Conservation (phyloP, 345 rosid species). For the Corchorus capsularis region DNA sequence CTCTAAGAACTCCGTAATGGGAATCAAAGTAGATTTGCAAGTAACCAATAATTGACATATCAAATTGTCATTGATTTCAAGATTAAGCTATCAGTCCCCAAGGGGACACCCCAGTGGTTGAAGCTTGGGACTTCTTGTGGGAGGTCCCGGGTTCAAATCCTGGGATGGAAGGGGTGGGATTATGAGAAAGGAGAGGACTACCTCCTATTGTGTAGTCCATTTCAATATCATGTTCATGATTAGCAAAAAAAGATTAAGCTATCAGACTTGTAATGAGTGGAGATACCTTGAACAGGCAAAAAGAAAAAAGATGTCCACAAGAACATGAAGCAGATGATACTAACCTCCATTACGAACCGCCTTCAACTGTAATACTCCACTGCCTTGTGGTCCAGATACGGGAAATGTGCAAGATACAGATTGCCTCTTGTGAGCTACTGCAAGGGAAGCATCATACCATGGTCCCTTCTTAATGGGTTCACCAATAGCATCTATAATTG, state of each 20-base stretch:
- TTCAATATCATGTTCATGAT: no score
- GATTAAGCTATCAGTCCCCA: background rate
- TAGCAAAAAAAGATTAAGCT: background rate
- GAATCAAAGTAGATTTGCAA: background rate
- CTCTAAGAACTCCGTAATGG: background rate
- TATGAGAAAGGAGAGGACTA: no score
- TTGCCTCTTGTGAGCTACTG: slow-evolving; percentile 83
- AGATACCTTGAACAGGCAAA: background rate
- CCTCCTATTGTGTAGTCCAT: no score
- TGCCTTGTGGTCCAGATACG: slow-evolving; percentile 72
- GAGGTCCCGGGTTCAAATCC: no score
- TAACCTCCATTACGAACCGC: slow-evolving; percentile 80
- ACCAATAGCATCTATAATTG: slow-evolving; percentile 76
- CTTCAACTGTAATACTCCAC: slow-evolving; percentile 78
- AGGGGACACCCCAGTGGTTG: no score
- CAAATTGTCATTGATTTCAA: background rate
- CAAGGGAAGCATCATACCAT: slow-evolving; percentile 96
- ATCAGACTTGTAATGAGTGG: background rate
- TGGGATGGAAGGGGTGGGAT: no score
- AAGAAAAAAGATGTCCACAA: background rate
- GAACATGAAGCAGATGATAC: slow-evolving; percentile 9
- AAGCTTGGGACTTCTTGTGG: no score
- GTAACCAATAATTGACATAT: background rate
- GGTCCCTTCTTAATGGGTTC: slow-evolving; percentile 92
- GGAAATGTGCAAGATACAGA: slow-evolving; percentile 97